Evolutionary conservation across 768 basidiomycete species (phyloP).

Genomic region (Russula earlei): DNA sequence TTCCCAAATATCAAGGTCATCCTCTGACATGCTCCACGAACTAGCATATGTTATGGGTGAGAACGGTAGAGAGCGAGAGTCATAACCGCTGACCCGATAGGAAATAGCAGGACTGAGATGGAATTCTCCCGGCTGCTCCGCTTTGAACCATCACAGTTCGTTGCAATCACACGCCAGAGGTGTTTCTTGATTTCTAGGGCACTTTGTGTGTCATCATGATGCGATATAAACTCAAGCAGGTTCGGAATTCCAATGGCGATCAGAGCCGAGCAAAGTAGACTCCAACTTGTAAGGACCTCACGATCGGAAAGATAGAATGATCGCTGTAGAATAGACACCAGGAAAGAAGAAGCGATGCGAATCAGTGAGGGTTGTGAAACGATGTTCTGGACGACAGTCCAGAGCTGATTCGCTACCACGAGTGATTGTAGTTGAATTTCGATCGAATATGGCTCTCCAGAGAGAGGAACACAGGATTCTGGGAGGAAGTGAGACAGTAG

Average conservation of each 20-base stretch:
- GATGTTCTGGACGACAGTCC: neutral
- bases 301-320: conserved; percentile 3
- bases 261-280: conserved; percentile 8
- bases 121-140: neutral
- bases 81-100: conserved; percentile 1
- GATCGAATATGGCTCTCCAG: conserved; percentile 1
- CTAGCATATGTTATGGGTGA: neutral
- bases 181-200: conserved; percentile 8
- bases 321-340: neutral
- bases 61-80: neutral
- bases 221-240: neutral
- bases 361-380: conserved; percentile 2
- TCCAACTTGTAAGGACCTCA: conserved; percentile 3
- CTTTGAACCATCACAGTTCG: neutral
- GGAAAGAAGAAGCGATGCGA: conserved; percentile 4
- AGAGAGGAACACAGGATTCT: neutral
- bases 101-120: neutral
- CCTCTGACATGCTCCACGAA: conserved; percentile 11
- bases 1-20: conserved; percentile 13
- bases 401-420: conserved; percentile 5
- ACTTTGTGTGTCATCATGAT: neutral
- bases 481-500: conserved; percentile 2
- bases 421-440: conserved; percentile 1
- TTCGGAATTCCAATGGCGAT: conserved; percentile 7
- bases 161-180: conserved; percentile 9